Conservation (phyloP, 345 rosid species). For the Dipteronia sinensis region DNA sequence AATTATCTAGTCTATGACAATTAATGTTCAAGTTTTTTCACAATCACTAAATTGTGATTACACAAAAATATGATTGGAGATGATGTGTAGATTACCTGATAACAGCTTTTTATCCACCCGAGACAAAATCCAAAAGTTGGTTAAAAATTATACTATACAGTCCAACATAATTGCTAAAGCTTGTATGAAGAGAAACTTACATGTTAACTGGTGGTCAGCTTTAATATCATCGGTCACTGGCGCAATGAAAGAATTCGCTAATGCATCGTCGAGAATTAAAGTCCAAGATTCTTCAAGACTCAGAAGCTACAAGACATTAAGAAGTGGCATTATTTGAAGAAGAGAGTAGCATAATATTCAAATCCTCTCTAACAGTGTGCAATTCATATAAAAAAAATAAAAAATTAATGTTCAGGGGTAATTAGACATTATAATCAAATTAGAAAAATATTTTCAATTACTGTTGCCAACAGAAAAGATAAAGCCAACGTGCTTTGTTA, state of each 20-base stretch:
- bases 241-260: constrained; percentile 89
- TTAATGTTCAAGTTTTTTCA: neutral
- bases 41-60: neutral
- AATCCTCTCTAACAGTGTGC: neutral
- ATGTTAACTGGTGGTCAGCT: constrained; percentile 77
- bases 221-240: constrained; percentile 79
- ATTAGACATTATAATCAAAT: neutral
- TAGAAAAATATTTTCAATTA: neutral
- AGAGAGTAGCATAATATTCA: neutral
- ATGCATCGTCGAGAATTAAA: constrained; percentile 78
- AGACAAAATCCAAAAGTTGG: neutral
- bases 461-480: neutral
- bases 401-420: neutral
- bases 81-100: neutral
- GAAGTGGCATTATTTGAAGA: neutral
- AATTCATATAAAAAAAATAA: too few species aligned
- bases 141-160: neutral
- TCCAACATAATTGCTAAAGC: neutral
- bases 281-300: constrained; percentile 75
- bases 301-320: constrained; percentile 53
- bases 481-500: neutral
- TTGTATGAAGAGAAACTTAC: constrained; percentile 50
- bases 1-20: too few species aligned
- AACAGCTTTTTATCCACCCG: neutral
- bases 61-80: neutral